Base-by-base conservation (phyloP, 768 basidiomycete species). In the Trichaptum fuscoviolaceum region DNA sequence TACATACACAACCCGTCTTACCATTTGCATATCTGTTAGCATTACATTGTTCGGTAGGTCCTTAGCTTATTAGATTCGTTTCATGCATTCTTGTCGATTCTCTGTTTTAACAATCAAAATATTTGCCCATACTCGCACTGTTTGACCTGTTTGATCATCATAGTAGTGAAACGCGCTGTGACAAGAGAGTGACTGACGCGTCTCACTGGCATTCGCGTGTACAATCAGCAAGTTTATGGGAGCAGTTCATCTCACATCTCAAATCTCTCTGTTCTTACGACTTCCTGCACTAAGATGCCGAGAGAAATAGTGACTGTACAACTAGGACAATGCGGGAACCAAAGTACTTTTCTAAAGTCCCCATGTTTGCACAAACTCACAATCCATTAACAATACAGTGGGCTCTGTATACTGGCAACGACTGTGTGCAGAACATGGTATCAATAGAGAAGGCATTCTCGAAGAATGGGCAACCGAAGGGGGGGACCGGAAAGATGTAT, bases 391-490 rank as follows among this genome's bases (percentile, higher is more conserved):
- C 27, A 42, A 12, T 6, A 62, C 65, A 98, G 96, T 98, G 89
- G 94, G 95, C 60, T 90, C 93, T 64, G 95, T 97, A 69, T 99
- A 91, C 80, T 99, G 97, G 97, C 95, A 98, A 72, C 91, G 96
- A 59, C 86, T 99, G 20, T 99, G 97, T 72, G 93, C 95, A 20
- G 97, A 99, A 78, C 97, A 99, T 77, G 97, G 97, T 20, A 99
- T 99, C 80, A 95, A 86, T 76, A 90, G 91, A 66, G 92, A 96
- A 71, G 97, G 97, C 30, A 93, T 94, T 67, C 87, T 99, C 61
- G 96, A 99, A 76, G 96, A 99, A 69, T 96, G 94, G 92, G 95
- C 96, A 7, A 92, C 90, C 0, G 95, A 96, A 71, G 93, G 92
- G 23, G 93, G 93, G 9, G 97, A 99, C 78, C 84, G 97, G 71